Base-by-base conservation (phyloP, 306 rosid species). In the Alnus rubra region DNA sequence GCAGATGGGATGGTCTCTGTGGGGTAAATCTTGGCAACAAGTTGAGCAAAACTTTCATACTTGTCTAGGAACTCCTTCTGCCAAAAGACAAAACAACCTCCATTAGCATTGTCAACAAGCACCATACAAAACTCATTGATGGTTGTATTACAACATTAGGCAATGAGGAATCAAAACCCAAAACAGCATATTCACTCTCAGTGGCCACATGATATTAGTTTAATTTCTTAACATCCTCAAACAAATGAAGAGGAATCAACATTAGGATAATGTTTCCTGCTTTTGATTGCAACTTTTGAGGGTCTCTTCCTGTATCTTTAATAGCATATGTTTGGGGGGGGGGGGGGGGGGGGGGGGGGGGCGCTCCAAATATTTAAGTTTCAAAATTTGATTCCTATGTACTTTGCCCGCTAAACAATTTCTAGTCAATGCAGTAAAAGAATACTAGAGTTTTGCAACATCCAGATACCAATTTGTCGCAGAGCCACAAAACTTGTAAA, bases 1-100 rank as follows among this genome's bases (percentile, higher is more conserved):
- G 87, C 93, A 18, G 94, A 69, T 53, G 84, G 92, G 69, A 95
- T 78, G 9, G 59, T 77, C 87, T 95, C 98, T 0, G 88, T 48
- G 9, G 97, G 99, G 91, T 95, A 93, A 59, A 93, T 89, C 88
- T 89, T 95, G 79, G 89, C 87, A 18, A 88, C 92, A 49, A 95
- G 96, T 80, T 90, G 98, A 23, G 84, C 98, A 78, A 95, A 95
- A 69, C 88, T 90, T 47, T 90, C 97, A 74, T 91, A 95, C 84
- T 95, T 95, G 77, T 91, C 98, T 14, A 95, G 86, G 79, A 95
- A 95, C 69, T 95, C 99, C 84, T 93, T 95, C 99, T 95, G 97
- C 75, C 60, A 85, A 64, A 81, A 76, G 76, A 78, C 59, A 55
- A 14, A 80, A 49, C 68, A 83, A 19, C 14, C 53, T 79, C 45